Evolutionary conservation across 2,329 filamentous ascomycete species (phyloP), one percentile per base, ranked within the genome.

Genomic region (Exophiala sp.): DNA sequence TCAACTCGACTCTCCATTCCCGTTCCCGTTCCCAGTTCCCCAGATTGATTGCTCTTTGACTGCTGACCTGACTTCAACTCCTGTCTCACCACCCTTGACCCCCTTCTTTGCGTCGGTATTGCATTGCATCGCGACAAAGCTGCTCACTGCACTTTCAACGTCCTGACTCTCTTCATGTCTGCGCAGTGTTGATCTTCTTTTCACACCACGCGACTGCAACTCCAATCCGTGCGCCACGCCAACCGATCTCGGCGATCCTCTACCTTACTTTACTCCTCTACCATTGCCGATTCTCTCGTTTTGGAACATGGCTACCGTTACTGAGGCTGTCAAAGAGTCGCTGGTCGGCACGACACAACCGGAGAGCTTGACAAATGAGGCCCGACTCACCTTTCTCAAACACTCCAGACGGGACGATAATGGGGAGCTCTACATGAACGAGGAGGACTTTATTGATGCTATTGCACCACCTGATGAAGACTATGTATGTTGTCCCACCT

Each of bases 371-470:
- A 89, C 88, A 42, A 76, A 80, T 55, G 83, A 90, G 68, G 83
- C 84, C 58, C 86, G 83, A 70, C 75, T 81, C 50, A 82, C 82
- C 56, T 98, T 97, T 70, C 70, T 82, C 61, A 79, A 79, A 64
- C 76, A 90, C 73, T 88, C 93, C 34, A 71, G 78, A 64, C 85
- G 84, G 67, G 88, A 95, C 64, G 76, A 81, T 60, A 78, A 82
- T 8, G 90, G 86, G 51, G 88, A 96, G 63, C 74, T 82, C 49
- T 88, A 79, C 65, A 86, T 98, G 80, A 82, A 79, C 39, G 80
- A 85, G 55, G 81, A 90, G n/a, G 81, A 94, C 66, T 98, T 98
- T 68, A 81, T 96, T 62, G 77, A 90, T 64, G 91, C 91, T 22
- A 82, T 98, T 72, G 90, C 88, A 61, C 93, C 93, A 3, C 77